Conservation (phyloP, 345 rosid genomes). For the Eucalyptus marginata region DNA sequence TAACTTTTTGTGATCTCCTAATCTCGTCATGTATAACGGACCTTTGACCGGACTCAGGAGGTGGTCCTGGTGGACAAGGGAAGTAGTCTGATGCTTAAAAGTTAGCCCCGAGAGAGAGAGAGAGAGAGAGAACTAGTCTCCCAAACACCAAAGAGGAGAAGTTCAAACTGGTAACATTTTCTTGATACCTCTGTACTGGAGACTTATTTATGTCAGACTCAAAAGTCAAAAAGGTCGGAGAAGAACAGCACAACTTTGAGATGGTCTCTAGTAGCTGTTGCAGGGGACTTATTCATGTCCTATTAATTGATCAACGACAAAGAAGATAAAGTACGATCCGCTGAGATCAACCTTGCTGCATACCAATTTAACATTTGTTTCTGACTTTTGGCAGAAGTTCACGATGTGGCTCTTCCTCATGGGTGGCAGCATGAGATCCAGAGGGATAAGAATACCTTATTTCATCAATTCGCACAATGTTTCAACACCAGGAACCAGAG, state of each 20-base stretch:
- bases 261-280: neutral
- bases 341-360: neutral
- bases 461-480: neutral
- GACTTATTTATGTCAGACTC: neutral
- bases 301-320: neutral
- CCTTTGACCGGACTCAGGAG: neutral
- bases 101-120: neutral
- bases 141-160: neutral
- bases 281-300: neutral
- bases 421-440: neutral
- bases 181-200: neutral
- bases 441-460: neutral
- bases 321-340: neutral
- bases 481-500: neutral
- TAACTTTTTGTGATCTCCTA: neutral
- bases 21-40: neutral
- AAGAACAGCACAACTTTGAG: neutral
- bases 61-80: neutral
- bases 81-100: too few relatives aligned
- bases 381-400: neutral
- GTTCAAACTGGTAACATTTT: neutral
- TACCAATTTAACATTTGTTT: neutral
- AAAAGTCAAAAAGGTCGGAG: neutral
- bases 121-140: neutral
- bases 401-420: neutral